Conservation (phyloP, 371 early-diverging fungal genomes). For the Lichtheimia hyalospora region DNA sequence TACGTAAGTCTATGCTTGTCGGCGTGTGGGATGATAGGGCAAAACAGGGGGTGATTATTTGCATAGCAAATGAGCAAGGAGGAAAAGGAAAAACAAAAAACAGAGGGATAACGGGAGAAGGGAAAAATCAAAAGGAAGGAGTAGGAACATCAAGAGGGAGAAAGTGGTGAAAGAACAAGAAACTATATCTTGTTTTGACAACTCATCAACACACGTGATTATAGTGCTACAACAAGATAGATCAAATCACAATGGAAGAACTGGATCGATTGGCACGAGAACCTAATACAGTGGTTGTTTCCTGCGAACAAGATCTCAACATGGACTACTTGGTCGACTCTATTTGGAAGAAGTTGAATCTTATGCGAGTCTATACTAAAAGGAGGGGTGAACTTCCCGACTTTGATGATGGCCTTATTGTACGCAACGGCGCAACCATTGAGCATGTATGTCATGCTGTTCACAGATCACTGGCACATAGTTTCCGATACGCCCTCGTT, state of each 20-base stretch:
- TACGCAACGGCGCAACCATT: conserved; percentile 86
- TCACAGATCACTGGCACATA: conserved; percentile 88
- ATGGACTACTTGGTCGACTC: conserved; percentile 90
- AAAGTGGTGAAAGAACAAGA: not conserved
- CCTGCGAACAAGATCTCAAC: conserved; percentile 94
- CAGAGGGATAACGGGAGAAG: too few relatives aligned
- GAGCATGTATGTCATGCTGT: conserved; percentile 97
- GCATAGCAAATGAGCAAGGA: too few relatives aligned
- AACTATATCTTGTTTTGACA: not conserved
- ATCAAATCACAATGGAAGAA: conserved; percentile 96
- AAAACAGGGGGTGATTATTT: too few relatives aligned
- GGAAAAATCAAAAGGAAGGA: too few relatives aligned
- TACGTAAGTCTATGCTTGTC: conserved; percentile 64
- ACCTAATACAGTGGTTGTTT: conserved; percentile 90
- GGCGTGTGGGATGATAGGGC: too few relatives aligned
- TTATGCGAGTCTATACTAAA: conserved; percentile 98
- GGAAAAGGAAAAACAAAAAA: too few relatives aligned
- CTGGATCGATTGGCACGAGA: conserved; percentile 88
- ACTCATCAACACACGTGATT: not conserved
- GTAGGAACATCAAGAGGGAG: too few relatives aligned
- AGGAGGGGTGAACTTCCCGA: conserved; percentile 95
- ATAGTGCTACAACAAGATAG: conserved; percentile 98
- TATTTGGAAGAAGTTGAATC: conserved; percentile 86
- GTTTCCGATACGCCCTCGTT: conserved; percentile 93
- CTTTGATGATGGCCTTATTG: conserved; percentile 94